Conservation (phyloP, 768 basidiomycete genomes). For the Termitomyces sp. region DNA sequence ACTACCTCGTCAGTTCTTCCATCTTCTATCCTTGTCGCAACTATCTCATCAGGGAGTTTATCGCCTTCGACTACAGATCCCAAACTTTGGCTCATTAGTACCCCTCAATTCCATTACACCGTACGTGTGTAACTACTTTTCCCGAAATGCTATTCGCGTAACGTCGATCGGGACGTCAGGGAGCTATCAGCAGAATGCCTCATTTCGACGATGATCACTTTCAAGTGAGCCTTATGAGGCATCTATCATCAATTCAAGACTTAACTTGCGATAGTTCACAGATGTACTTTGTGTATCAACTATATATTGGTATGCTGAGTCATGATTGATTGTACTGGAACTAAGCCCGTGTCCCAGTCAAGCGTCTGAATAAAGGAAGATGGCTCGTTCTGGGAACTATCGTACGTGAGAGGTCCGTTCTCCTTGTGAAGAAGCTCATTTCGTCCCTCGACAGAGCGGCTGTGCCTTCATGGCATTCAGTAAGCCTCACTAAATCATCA, state of each 20-base stretch:
- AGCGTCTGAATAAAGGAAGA: conserved; percentile 18
- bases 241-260: background rate
- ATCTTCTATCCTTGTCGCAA: background rate
- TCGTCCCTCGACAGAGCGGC: conserved; percentile 12
- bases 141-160: background rate
- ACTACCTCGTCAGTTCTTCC: conserved; percentile 30
- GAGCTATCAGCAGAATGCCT: conserved; percentile 38
- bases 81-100: conserved; percentile 34
- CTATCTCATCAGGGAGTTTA: background rate
- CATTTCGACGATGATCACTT: conserved; percentile 35
- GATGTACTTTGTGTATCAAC: conserved; percentile 36
- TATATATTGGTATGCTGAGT: conserved; percentile 25
- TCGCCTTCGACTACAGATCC: conserved; percentile 25
- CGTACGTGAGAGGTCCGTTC: conserved; percentile 15
- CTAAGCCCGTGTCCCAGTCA: conserved; percentile 15
- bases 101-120: conserved; percentile 33
- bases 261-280: background rate
- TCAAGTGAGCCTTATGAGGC: conserved; percentile 26
- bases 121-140: conserved; percentile 23
- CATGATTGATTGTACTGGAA: background rate
- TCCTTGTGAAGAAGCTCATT: background rate
- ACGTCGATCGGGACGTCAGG: conserved; percentile 13
- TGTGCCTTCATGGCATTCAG: conserved; percentile 26
- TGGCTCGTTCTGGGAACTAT: conserved; percentile 24
- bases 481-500: conserved; percentile 7